Conservation (phyloP, 306 rosid genomes). For the apple (Malus domestica) region ASM211411v1 NC_041791.1:11035001-11035500, state of each 20-base stretch:
- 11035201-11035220: slow-evolving; percentile 59
- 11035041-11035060: neutral
- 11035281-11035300: slow-evolving; percentile 62
- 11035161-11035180: slow-evolving; percentile 38
- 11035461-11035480: neutral
- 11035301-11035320: neutral
- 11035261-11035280: slow-evolving; percentile 55
- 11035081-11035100: neutral
- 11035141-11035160: slow-evolving; percentile 17
- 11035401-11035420: too few species aligned
- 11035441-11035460: neutral
- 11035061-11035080: neutral
- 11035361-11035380: neutral
- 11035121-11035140: neutral
- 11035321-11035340: neutral
- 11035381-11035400: too few species aligned
- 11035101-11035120: neutral
- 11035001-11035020: neutral
- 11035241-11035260: slow-evolving; percentile 54
- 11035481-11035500: neutral
- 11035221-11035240: slow-evolving; percentile 83
- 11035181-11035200: slow-evolving; percentile 52
- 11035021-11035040: neutral
- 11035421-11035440: neutral
- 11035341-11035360: neutral